Percentiles rank a stretch among this genome's conserved stretches.
These are phyloP conservation scores for Neurospora discreta DNA, from an alignment of 495 filamentous ascomycete genomes.

Conservation along the genomic window DNA sequence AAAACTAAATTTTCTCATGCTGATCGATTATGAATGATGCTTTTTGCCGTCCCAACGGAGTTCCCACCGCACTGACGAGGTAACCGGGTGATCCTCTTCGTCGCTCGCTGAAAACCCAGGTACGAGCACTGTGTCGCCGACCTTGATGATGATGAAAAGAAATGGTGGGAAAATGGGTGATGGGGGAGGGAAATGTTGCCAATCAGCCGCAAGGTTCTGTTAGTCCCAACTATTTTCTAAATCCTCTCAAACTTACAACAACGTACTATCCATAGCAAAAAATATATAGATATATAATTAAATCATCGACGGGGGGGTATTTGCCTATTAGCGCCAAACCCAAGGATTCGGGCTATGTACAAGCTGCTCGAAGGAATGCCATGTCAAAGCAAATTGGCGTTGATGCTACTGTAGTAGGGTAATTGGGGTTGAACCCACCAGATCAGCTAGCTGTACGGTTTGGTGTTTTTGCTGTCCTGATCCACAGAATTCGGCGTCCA, in stretches of 20 bases:
- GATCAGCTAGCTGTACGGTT: not conserved
- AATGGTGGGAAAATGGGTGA: not conserved
- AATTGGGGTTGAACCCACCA: not conserved
- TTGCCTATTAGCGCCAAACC: not conserved
- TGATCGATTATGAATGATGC: not conserved
- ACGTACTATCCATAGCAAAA: not conserved
- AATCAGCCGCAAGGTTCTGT: not conserved
- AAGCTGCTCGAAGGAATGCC: not conserved
- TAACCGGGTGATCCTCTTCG: not conserved
- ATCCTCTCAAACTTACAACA: not conserved
- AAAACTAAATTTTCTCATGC: not conserved
- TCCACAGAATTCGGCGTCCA: not conserved
- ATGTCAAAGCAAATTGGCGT: not conserved
- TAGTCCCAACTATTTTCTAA: not conserved
- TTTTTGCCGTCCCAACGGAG: not conserved
- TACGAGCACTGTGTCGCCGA: not conserved
- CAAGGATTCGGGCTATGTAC: not conserved
- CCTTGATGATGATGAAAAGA: not conserved
- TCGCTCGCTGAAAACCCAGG: not conserved
- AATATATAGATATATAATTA: not conserved
- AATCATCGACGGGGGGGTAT: not conserved
- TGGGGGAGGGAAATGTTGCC: not conserved
- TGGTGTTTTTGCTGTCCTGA: not conserved
- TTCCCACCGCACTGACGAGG: not conserved
- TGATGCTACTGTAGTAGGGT: not conserved